Conservation (phyloP, 352 stramenopile species). For the Peronospora belbahrii region DNA sequence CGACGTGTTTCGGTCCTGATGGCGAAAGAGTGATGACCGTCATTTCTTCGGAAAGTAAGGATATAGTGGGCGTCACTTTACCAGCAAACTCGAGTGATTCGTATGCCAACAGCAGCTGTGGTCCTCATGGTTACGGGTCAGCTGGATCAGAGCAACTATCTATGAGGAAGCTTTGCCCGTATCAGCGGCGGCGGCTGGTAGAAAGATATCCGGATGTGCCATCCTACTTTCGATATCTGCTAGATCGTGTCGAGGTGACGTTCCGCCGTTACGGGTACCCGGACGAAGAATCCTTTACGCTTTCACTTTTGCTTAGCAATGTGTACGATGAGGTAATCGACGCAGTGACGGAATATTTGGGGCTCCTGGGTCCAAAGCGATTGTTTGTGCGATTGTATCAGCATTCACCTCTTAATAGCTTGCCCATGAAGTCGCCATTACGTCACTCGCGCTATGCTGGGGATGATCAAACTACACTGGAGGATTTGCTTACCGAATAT, state of each 20-base stretch:
- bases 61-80: constrained; percentile 5
- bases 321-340: constrained; percentile 71
- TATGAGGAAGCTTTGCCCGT: constrained; percentile 1
- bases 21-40: constrained; percentile 22
- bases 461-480: constrained; percentile 50
- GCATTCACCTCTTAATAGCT: constrained; percentile 56
- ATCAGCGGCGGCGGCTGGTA: constrained; percentile 2
- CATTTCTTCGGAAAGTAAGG: constrained; percentile 12
- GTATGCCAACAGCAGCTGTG: constrained; percentile 6
- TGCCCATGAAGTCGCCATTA: constrained; percentile 60
- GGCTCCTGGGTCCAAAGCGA: constrained; percentile 30
- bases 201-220: constrained; percentile 64
- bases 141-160: constrained; percentile 3
- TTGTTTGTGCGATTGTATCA: constrained; percentile 75
- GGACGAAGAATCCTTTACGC: constrained; percentile 40
- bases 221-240: constrained; percentile 75
- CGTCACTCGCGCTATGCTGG: constrained; percentile 57
- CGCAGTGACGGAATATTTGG: constrained; percentile 38
- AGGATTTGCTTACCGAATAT: constrained; percentile 69
- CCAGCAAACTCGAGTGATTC: constrained; percentile 6
- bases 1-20: constrained; percentile 20
- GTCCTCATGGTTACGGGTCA: constrained; percentile 16
- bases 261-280: constrained; percentile 49
- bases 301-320: constrained; percentile 60
- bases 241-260: constrained; percentile 71